Percentiles rank a stretch among this genome's conserved stretches.
phyloP scores from a whole-genome alignment of 2,329 filamentous ascomycete species.

The Chalaropsis ovoidea region DNA sequence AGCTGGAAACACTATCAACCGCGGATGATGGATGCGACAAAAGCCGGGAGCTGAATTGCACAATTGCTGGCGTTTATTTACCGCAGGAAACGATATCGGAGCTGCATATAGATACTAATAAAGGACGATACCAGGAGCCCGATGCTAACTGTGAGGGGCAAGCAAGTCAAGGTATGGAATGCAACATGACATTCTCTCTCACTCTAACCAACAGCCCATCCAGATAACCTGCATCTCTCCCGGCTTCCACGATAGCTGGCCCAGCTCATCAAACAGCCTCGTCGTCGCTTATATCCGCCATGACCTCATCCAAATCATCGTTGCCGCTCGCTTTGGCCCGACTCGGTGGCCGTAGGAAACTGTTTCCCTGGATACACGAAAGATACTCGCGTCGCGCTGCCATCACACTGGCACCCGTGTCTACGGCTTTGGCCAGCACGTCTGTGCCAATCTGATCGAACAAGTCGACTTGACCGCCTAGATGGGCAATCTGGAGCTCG shows the following conservation, averaged over 20 bases:
- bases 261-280: too few relatives aligned
- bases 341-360: not conserved
- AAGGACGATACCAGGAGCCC: not conserved
- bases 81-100: not conserved
- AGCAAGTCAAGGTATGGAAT: not conserved
- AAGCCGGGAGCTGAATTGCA: not conserved
- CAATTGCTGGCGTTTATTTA: slow-evolving; percentile 9
- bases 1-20: slow-evolving; percentile 72
- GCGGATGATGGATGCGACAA: slow-evolving; percentile 40
- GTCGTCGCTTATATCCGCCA: not conserved
- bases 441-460: slow-evolving; percentile 15
- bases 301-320: not conserved
- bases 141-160: not conserved
- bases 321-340: too few relatives aligned
- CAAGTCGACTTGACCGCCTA: not conserved
- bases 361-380: not conserved
- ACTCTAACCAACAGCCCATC: not conserved
- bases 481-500: slow-evolving; percentile 10
- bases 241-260: not conserved
- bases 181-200: not conserved
- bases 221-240: not conserved
- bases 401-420: slow-evolving; percentile 1
- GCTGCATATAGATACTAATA: slow-evolving; percentile 11
- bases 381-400: not conserved
- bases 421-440: not conserved